Evolutionary conservation across 768 basidiomycete species (phyloP).

Genomic region (Hygrocybe coccinea): DNA sequence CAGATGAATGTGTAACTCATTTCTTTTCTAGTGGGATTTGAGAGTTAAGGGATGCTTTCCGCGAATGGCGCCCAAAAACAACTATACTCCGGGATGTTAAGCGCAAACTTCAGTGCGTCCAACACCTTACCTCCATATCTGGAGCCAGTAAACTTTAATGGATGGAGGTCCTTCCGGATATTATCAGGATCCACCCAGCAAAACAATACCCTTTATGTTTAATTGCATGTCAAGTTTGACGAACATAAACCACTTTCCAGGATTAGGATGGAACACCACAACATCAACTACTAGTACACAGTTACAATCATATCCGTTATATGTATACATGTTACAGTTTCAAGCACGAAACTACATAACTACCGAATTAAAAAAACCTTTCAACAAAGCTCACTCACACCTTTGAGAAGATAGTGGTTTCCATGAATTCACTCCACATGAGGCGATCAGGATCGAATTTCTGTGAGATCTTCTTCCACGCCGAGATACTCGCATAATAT

Average conservation of each 20-base stretch:
- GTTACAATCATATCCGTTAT: no score
- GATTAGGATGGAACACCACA: no score
- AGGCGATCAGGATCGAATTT: background rate
- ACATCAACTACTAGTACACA: no score
- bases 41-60: constrained; percentile 75
- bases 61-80: constrained; percentile 85
- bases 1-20: constrained; percentile 62
- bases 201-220: no score
- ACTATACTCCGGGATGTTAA: constrained; percentile 77
- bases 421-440: background rate
- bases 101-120: constrained; percentile 76
- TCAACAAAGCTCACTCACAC: background rate
- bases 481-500: background rate
- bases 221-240: no score
- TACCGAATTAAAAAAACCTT: no score
- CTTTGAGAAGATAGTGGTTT: background rate
- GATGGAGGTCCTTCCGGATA: no score
- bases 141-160: constrained; percentile 11
- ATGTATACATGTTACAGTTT: no score
- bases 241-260: no score
- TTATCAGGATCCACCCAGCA: no score
- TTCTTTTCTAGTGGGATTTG: constrained; percentile 77
- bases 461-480: background rate
- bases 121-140: constrained; percentile 48
- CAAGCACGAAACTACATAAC: no score